Evolutionary conservation across 306 rosid genomes (phyloP).

Genomic region (Chamaecrista fasciculata): DNA sequence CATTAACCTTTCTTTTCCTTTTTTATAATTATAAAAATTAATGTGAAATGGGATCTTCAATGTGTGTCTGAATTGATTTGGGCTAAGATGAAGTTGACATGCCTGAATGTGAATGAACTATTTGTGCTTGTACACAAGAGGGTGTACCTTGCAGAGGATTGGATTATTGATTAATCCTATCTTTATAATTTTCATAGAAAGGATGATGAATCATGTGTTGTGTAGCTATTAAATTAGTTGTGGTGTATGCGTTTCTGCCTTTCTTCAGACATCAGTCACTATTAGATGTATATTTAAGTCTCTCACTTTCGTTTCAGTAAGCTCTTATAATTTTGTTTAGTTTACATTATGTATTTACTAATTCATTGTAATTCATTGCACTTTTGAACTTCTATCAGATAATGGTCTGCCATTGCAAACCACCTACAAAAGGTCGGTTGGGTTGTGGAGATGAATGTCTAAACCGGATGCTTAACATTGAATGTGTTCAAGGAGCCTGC

Average conservation of each 20-base stretch:
- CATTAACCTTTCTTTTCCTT: conserved; percentile 1
- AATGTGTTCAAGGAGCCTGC: conserved; percentile 86
- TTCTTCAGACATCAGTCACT: conserved; percentile 9
- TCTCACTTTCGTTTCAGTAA: no score
- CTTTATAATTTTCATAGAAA: no score
- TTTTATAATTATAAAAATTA: neutral
- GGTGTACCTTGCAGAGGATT: no score
- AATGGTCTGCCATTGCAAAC: conserved; percentile 95
- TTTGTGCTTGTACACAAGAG: neutral
- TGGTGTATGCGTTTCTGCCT: conserved; percentile 12
- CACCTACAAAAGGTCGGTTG: conserved; percentile 51
- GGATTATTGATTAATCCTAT: no score
- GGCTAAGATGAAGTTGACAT: conserved; percentile 1
- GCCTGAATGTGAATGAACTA: conserved; percentile 16
- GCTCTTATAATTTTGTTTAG: no score
- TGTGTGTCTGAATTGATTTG: neutral
- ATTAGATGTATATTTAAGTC: conserved; percentile 16
- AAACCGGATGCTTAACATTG: conserved; percentile 90
- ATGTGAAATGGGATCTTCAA: neutral
- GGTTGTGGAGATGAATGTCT: conserved; percentile 97
- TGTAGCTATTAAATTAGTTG: no score
- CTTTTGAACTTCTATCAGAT: conserved; percentile 58
- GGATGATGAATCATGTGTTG: no score
- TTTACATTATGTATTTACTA: no score
- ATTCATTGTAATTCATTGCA: no score